A percentile compares a stretch with the other conserved stretches of the same genome.
Conservation (phyloP, 371 early-diverging fungal species). For the Amoeboaphelidium protococcarum region DNA sequence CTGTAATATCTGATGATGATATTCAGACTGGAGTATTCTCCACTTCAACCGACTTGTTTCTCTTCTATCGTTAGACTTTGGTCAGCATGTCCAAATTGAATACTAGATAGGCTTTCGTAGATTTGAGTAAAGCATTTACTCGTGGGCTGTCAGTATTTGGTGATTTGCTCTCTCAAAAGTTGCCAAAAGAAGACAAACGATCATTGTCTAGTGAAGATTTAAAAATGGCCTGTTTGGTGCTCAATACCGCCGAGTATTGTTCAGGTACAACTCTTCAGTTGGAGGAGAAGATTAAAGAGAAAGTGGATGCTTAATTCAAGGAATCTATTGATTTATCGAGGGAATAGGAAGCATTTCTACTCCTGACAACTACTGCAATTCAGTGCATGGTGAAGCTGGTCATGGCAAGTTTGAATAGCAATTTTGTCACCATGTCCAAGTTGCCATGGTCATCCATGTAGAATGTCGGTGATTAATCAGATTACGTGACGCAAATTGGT, state of each 20-base stretch:
- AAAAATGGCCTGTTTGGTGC: conserved; percentile 32
- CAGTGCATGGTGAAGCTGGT: conserved; percentile 27
- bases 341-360: conserved; percentile 39
- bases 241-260: conserved; percentile 87
- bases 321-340: conserved; percentile 31
- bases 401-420: conserved; percentile 30
- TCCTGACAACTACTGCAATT: conserved; percentile 5
- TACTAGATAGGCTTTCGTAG: conserved; percentile 49
- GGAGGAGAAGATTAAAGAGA: conserved; percentile 55
- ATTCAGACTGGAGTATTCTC: conserved; percentile 43
- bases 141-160: conserved; percentile 10
- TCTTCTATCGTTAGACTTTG: conserved; percentile 59
- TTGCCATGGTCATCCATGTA: conserved; percentile 50
- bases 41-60: conserved; percentile 67
- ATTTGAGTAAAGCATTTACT: conserved; percentile 37
- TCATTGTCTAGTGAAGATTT: conserved; percentile 26
- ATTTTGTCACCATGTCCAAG: conserved; percentile 33
- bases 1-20: conserved; percentile 12
- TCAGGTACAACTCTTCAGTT: conserved; percentile 53
- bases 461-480: conserved; percentile 74
- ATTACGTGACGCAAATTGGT: conserved; percentile 41
- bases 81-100: conserved; percentile 54
- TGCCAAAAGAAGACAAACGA: conserved; percentile 26
- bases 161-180: not conserved
- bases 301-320: conserved; percentile 31